Base-by-base conservation (phyloP, 176 grass and related monocot species). In the Puccinellia tenuiflora region DNA sequence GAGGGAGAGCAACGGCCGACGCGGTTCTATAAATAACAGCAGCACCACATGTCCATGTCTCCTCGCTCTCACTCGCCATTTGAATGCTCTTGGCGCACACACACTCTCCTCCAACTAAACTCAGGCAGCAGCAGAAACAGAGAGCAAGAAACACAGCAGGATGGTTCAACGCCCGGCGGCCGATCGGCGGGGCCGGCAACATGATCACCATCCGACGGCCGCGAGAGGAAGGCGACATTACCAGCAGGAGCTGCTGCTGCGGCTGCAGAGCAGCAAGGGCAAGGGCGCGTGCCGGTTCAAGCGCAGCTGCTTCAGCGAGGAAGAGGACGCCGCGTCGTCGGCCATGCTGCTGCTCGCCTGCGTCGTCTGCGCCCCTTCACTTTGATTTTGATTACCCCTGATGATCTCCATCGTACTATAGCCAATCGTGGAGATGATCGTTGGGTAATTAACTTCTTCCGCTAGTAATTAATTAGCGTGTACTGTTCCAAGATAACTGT, bases 221-320 rank as follows among this genome's bases (percentile, higher is more conserved):
- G 62, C n/a, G 73, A 31, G 11, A 0, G 1, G 53, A 63, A 80
- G 86, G 75, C 67, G 60, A 53, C 30, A 71, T 14, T 63, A 54
- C 18, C 56, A 54, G 15, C 42, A 50, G 60, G 47, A 40, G 76
- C 37, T 57, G 76, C 76, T 65, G n/a, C 56, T 83, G 84, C 90
- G 68, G 87, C 83, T 97, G 88, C 90, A 84, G 30, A 87, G 90
- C 82, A 90, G 76, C 88, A 96, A 92, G 79, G 93, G 72, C 28
- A 94, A 90, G 77, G 69, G 69, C 7, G 88, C 88, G 28, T 93
- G 88, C 84, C 88, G 91, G 84, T 97, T 97, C 88, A 97, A 97
- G 88, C 91, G 90, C 56, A 92, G 81, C 85, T 88, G 90, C 85
- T 97, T 92, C 86, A 97, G 79, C 79, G 86, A 94, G 68, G 95